Evolutionary conservation across 352 stramenopile species (phyloP), one percentile per base, ranked within the genome.

Genomic region (Ophiocytium majus): DNA sequence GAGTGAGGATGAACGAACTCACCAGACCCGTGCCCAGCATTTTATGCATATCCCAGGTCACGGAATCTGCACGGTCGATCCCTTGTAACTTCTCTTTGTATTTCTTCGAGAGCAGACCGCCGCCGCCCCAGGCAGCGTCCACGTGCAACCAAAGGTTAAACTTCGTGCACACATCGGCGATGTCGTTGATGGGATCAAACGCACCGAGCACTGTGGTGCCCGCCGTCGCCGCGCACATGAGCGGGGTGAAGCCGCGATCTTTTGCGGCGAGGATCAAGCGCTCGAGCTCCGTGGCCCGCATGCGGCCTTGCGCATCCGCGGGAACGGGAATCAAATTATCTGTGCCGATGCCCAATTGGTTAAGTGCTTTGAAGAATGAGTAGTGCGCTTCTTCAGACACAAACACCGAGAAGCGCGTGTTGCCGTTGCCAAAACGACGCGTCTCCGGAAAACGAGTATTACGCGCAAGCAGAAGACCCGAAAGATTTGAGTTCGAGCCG

Each of bases 301-400:
- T 71, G 19, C 57, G 57, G 23, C 57, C 57, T 71, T 71, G 57
- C 19, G 57, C 57, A 71, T 71, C 57, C 19, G 57, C 23, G 28
- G 57, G 57, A 71, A 71, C 57, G 57, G 57, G 57, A 71, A 71
- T 71, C 28, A 71, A 71, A 71, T 71, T 71, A 71, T 71, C 57
- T 28, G 57, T 71, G 28, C 57, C 57, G 28, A 71, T 71, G 57
- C 57, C 57, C 19, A 71, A 28, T 71, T 71, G 57, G 28, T 71
- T 71, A 71, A 71, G 57, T 71, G 57, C 57, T 71, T 71, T 71
- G 57, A 71, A 71, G 57, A 71, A 71, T 71, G 57, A 71, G 28
- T 71, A 71, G 57, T 71, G 57, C 23, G 57, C 57, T 71, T 71
- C 57, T 71, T 71, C 57, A 23, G 57, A 71, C 23, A 71, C 57